Evolutionary conservation across 179 eudicot species (phyloP).

Genomic region (Spinacia oleracea): DNA sequence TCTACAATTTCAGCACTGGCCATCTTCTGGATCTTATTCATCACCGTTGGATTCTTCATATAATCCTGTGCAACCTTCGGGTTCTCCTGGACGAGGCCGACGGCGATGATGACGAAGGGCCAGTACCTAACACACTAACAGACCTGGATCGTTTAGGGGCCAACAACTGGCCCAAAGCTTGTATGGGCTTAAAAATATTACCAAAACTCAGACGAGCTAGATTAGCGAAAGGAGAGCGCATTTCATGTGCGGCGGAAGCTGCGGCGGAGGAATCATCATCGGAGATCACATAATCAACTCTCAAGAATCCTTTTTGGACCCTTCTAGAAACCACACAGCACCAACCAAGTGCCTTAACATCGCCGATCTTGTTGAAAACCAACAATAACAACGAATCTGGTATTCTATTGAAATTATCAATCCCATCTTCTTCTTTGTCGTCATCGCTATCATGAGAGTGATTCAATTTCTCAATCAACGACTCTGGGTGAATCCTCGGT

Average conservation of each 20-base stretch:
- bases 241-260: conserved; percentile 45
- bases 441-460: too few relatives aligned
- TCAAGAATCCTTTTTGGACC: conserved; percentile 67
- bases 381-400: conserved; percentile 76
- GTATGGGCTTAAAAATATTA: too few relatives aligned
- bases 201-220: conserved; percentile 47
- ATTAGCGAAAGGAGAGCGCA: conserved; percentile 44
- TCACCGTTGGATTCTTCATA: too few relatives aligned
- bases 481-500: conserved; percentile 47
- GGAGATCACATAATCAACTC: conserved; percentile 91
- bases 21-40: too few relatives aligned
- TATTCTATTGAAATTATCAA: conserved; percentile 71
- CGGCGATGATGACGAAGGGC: conserved; percentile 7
- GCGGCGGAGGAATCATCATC: conserved; percentile 58
- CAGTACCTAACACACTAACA: not conserved
- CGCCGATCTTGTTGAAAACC: conserved; percentile 83
- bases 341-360: too few relatives aligned
- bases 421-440: not conserved
- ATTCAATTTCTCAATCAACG: conserved; percentile 1
- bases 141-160: conserved; percentile 35
- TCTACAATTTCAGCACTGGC: too few relatives aligned
- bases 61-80: too few relatives aligned
- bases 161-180: conserved; percentile 56
- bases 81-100: conserved; percentile 18
- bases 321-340: too few relatives aligned